These are phyloP conservation scores for Adansonia rubrostipa DNA, from an alignment of 441 rosid genomes.

Conservation along the genomic window DNA sequence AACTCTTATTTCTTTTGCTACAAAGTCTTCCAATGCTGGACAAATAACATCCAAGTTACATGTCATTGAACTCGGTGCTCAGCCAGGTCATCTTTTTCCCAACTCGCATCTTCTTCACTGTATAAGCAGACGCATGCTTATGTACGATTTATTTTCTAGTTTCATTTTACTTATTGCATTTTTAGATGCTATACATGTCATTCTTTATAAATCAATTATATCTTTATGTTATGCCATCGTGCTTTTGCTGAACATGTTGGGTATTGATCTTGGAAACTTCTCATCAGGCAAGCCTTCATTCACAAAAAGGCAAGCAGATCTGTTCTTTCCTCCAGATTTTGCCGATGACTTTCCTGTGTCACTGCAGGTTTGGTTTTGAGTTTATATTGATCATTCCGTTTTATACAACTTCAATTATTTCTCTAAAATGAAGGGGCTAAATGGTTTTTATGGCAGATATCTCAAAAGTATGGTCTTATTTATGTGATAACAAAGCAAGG, in stretches of 20 bases:
- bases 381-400: slow-evolving; percentile 12
- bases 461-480: slow-evolving; percentile 86
- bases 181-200: neutral
- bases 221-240: neutral
- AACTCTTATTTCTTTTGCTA: slow-evolving; percentile 82
- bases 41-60: slow-evolving; percentile 88
- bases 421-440: slow-evolving; percentile 25
- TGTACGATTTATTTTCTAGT: neutral
- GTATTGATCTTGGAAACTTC: neutral
- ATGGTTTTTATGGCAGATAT: slow-evolving; percentile 68
- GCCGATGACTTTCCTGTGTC: slow-evolving; percentile 99
- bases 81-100: slow-evolving; percentile 61
- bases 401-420: neutral
- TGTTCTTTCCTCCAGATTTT: slow-evolving; percentile 98
- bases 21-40: slow-evolving; percentile 84
- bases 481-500: slow-evolving; percentile 97
- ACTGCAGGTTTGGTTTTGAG: slow-evolving; percentile 72
- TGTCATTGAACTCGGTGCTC: slow-evolving; percentile 97
- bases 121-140: neutral
- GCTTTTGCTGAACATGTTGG: neutral
- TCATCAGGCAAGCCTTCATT: slow-evolving; percentile 84
- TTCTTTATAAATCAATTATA: neutral
- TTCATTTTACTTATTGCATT: neutral
- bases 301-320: slow-evolving; percentile 93
- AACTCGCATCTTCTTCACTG: neutral